phyloP scores from a whole-genome alignment of 2,329 filamentous ascomycete genomes.

The Laburnicola sp. region DNA sequence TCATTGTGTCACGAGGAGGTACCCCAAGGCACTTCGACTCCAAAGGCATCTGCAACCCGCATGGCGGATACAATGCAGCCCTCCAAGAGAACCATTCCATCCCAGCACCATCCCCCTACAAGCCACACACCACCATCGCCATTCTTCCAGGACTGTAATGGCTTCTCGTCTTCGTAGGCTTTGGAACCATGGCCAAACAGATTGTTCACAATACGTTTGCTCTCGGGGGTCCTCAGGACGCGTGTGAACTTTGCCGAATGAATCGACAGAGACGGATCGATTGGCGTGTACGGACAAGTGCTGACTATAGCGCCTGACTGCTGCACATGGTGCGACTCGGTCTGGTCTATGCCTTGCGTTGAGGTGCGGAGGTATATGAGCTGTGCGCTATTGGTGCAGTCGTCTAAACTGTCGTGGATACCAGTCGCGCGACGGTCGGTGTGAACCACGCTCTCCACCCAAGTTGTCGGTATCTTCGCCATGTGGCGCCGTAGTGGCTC shows the following conservation, averaged over 20 bases:
- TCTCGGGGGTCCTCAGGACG: conserved; percentile 56
- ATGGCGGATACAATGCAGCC: conserved; percentile 64
- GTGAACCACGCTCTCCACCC: conserved; percentile 56
- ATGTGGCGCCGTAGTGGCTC: conserved; percentile 47
- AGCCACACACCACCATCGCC: conserved; percentile 60
- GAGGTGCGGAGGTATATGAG: conserved; percentile 41
- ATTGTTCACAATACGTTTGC: conserved; percentile 52
- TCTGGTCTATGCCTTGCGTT: conserved; percentile 37
- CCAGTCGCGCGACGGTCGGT: conserved; percentile 34
- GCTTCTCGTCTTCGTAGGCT: conserved; percentile 20
- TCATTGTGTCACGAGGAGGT: too few species aligned
- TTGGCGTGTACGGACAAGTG: conserved; percentile 52
- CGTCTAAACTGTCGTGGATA: not conserved
- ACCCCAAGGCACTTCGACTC: conserved; percentile 48
- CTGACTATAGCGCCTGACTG: conserved; percentile 57
- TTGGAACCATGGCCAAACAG: conserved; percentile 45
- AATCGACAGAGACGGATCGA: conserved; percentile 48
- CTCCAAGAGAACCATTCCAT: conserved; percentile 65
- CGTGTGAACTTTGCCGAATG: conserved; percentile 56
- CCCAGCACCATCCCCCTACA: conserved; percentile 65
- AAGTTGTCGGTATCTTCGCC: conserved; percentile 52
- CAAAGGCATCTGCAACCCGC: conserved; percentile 58
- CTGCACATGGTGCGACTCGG: conserved; percentile 59
- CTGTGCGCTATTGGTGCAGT: conserved; percentile 22
- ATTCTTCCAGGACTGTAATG: conserved; percentile 52